A percentile compares a stretch with the other conserved stretches of the same genome.
These are phyloP conservation scores for Pluteus cervinus DNA, from an alignment of 768 basidiomycete genomes.

Conservation along the genomic window DNA sequence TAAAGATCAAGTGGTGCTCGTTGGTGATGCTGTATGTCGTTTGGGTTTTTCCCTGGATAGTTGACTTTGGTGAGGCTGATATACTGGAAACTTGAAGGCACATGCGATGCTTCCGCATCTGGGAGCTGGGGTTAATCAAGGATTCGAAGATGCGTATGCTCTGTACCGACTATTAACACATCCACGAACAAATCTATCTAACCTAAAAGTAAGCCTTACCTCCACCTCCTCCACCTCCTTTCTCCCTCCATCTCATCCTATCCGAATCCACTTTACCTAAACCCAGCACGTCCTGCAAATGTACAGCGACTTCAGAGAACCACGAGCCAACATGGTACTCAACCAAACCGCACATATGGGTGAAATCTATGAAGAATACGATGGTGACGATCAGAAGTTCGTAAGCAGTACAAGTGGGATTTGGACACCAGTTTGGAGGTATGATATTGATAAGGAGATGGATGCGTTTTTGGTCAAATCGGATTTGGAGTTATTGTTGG, in stretches of 20 bases:
- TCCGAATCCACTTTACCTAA: background rate
- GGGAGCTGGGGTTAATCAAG: constrained; percentile 55
- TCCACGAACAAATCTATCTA: constrained; percentile 29
- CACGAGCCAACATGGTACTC: constrained; percentile 45
- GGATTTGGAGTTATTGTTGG: constrained; percentile 6
- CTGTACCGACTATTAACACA: constrained; percentile 40
- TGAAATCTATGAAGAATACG: constrained; percentile 31
- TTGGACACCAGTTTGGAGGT: constrained; percentile 45
- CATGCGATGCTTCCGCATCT: constrained; percentile 57
- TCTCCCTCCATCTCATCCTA: background rate
- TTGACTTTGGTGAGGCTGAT: background rate
- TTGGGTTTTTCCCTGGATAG: background rate
- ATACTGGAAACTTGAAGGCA: constrained; percentile 31
- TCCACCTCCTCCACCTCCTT: no score
- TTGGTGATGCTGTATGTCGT: constrained; percentile 48
- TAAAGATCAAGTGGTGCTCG: constrained; percentile 38
- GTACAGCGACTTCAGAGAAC: constrained; percentile 38
- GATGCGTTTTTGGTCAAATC: constrained; percentile 20
- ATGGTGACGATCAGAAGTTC: constrained; percentile 22
- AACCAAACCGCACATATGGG: constrained; percentile 34
- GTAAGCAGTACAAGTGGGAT: constrained; percentile 29
- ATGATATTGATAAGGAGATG: constrained; percentile 38
- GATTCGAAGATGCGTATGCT: constrained; percentile 48
- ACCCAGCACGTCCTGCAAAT: constrained; percentile 45
- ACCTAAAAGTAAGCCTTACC: constrained; percentile 35